Evolutionary conservation across 192 early-diverging fungal species (phyloP), one percentile per base, ranked within the genome.

Genomic region (Coemansia sp.): DNA sequence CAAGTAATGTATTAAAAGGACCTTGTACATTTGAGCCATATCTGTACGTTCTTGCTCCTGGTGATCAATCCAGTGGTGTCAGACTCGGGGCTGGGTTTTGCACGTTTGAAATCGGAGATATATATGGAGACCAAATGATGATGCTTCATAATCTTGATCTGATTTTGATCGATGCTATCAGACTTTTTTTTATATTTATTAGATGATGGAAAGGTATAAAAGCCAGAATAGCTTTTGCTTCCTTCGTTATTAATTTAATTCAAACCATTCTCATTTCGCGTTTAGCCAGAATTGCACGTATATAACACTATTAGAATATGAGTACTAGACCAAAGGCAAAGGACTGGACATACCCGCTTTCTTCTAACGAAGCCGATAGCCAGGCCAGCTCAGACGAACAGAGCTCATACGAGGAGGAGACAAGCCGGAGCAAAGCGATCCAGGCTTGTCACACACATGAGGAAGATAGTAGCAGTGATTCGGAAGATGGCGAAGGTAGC

Each of bases 361-460:
- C 53, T 7, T 1, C 1, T n/a, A 49, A 49, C 48, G 48, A 49
- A 7, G 53, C 30, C 7, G 53, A 31, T 1, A 18, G 33, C 0
- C 29, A 7, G 8, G 10, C 4, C 16, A 53, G 51, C 29, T 26
- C 51, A 29, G n/a, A 25, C 18, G 53, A 56, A 15, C 53, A 56
- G 29, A 56, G 53, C 53, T n/a, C 53, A 31, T 56, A 31, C 15
- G 53, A 56, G 23, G 53, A 31, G 12, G 53, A 56, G 31, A n/a
- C 31, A 3, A 30, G 53, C n/a, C 53, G 53, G 4, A 56, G 53
- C 31, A 56, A 33, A 29, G 53, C 15, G 23, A 56, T 56, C 15
- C 53, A 56, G 16, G 29, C 15, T 15, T 29, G 29, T 3, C 29
- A 31, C 53, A 20, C 16, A 16, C 53, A 33, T 6, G 28, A 56